Percentiles rank a stretch among this genome's conserved stretches.
These are phyloP conservation scores for Yamagishiella unicocca DNA, from an alignment of 139 green algal species.

Conservation along the genomic window DNA sequence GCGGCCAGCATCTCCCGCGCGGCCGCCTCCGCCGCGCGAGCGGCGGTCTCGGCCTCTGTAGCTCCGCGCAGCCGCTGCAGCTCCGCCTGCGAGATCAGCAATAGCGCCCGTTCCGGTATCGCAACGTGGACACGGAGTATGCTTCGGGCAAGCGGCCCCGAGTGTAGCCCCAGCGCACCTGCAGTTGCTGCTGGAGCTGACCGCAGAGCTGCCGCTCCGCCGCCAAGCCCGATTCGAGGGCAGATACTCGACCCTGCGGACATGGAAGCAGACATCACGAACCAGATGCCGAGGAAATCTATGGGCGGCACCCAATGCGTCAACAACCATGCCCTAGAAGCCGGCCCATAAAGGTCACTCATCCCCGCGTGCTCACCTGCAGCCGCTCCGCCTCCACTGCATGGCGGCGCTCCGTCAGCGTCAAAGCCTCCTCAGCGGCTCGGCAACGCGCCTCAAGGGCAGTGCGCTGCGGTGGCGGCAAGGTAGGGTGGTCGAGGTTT, in stretches of 20 bases:
- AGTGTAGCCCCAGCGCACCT: neutral
- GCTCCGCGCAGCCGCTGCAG: constrained; percentile 22
- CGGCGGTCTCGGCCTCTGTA: constrained; percentile 43
- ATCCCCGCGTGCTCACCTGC: constrained; percentile 9
- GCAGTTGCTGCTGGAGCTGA: constrained; percentile 44
- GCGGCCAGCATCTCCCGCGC: constrained; percentile 15
- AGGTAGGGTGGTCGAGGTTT: neutral
- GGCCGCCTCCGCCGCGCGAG: constrained; percentile 39
- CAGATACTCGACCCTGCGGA: neutral
- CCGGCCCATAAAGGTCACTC: too few relatives aligned
- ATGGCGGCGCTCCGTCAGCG: constrained; percentile 28
- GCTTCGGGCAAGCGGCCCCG: too few relatives aligned
- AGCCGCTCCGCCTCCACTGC: constrained; percentile 36
- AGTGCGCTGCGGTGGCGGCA: neutral
- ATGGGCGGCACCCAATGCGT: too few relatives aligned
- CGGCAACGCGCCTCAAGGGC: constrained; percentile 30
- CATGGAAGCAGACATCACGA: neutral
- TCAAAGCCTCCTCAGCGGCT: constrained; percentile 39
- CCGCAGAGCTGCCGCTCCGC: constrained; percentile 43
- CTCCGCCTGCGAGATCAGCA: too few relatives aligned
- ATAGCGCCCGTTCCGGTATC: too few relatives aligned
- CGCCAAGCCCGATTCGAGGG: constrained; percentile 31
- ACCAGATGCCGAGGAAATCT: too few relatives aligned
- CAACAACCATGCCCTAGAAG: too few relatives aligned
- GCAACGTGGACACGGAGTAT: too few relatives aligned